Percentiles rank a stretch among this genome's conserved stretches.
Conservation (phyloP, 148 eudicot species). For the Nyssa sinensis region DNA sequence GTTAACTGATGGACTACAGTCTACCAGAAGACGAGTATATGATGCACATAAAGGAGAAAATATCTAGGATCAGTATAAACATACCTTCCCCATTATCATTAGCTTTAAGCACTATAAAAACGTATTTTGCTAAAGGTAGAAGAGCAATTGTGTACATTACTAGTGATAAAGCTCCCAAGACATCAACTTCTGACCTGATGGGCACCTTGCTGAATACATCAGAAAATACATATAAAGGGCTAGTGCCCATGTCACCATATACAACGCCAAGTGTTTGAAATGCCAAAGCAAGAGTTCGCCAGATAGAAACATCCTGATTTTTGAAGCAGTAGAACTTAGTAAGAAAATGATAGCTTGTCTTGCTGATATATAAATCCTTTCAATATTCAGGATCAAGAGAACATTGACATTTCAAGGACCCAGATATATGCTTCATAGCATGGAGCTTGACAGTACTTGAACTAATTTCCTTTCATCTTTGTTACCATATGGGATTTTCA, state of each 20-base stretch:
- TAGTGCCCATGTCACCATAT: constrained; percentile 96
- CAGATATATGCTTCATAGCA: neutral
- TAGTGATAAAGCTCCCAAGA: constrained; percentile 83
- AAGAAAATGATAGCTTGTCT: neutral
- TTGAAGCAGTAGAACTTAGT: constrained; percentile 17
- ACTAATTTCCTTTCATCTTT: neutral
- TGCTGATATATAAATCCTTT: neutral
- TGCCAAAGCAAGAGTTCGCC: constrained; percentile 73
- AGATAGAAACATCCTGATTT: constrained; percentile 66
- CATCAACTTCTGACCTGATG: constrained; percentile 74
- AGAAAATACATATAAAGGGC: constrained; percentile 87
- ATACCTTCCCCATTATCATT: constrained; percentile 98
- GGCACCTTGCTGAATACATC: constrained; percentile 91
- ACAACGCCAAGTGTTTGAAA: constrained; percentile 99
- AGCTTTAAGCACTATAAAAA: constrained; percentile 91
- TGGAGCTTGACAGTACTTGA: neutral
- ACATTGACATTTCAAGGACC: neutral
- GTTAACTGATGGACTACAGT: constrained; percentile 13
- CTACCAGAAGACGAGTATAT: neutral
- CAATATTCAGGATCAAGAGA: too few species aligned
- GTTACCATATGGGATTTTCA: neutral
- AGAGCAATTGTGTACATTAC: constrained; percentile 89
- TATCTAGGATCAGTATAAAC: constrained; percentile 10
- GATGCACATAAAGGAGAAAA: neutral
- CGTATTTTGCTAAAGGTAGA: constrained; percentile 78